These are phyloP conservation scores for Psilocybe tampanensis DNA, from an alignment of 768 basidiomycete species.

Conservation along the genomic window DNA sequence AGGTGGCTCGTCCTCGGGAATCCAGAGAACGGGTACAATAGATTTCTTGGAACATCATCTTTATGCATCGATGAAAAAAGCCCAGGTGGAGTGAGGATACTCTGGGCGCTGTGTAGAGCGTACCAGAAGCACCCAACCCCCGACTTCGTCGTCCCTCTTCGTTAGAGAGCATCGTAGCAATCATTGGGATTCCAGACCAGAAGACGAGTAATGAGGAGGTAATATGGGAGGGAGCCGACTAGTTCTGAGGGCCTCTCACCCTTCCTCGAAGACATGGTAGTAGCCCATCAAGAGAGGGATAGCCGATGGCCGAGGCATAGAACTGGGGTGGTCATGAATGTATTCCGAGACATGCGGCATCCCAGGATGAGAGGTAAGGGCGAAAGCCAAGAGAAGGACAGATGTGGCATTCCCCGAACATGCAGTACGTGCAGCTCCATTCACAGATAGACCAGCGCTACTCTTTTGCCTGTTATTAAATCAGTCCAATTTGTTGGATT, in stretches of 20 bases:
- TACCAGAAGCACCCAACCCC: not conserved
- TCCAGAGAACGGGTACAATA: slow-evolving; percentile 1
- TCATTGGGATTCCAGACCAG: not conserved
- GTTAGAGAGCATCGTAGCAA: not conserved
- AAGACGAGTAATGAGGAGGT: not conserved
- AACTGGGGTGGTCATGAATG: not conserved
- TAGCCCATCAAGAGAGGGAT: not conserved
- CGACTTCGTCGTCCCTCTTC: not conserved
- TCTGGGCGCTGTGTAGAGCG: slow-evolving; percentile 1
- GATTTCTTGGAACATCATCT: not conserved
- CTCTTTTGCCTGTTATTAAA: not conserved
- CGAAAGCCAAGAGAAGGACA: slow-evolving; percentile 5
- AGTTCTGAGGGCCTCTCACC: not conserved
- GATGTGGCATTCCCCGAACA: not conserved
- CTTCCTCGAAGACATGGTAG: not conserved
- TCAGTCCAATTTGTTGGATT: slow-evolving; percentile 8
- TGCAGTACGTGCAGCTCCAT: not conserved
- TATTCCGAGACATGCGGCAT: slow-evolving; percentile 14
- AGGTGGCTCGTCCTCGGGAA: slow-evolving; percentile 18
- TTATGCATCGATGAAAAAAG: not conserved
- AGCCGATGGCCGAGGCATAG: slow-evolving; percentile 9
- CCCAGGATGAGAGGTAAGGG: not conserved
- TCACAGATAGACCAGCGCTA: not conserved
- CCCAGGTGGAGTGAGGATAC: not conserved
- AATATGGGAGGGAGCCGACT: not conserved